Conservation (phyloP, 768 basidiomycete species). For the Termitomyces sp. region DNA sequence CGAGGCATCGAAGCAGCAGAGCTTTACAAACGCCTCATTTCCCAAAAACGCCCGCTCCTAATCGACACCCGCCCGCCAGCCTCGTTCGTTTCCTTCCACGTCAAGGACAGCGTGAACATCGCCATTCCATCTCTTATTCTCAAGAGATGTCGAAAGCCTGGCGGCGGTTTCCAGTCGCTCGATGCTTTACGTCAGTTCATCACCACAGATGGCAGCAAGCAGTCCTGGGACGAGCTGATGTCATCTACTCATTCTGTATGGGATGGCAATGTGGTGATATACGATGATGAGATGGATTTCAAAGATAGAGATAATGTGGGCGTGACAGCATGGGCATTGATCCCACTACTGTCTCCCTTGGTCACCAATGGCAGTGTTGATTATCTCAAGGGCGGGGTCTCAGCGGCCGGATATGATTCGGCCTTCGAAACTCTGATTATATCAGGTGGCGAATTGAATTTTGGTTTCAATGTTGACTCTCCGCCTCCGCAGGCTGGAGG, state of each 20-base stretch:
- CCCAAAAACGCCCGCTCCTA: slow-evolving; percentile 58
- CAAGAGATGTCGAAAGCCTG: slow-evolving; percentile 75
- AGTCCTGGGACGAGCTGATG: slow-evolving; percentile 66
- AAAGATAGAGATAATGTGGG: slow-evolving; percentile 52
- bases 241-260: slow-evolving; percentile 42
- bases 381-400: slow-evolving; percentile 73
- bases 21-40: slow-evolving; percentile 46
- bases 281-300: slow-evolving; percentile 75
- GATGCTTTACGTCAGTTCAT: slow-evolving; percentile 76
- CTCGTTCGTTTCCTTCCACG: slow-evolving; percentile 59
- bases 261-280: slow-evolving; percentile 76
- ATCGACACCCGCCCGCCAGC: slow-evolving; percentile 79
- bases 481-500: slow-evolving; percentile 19
- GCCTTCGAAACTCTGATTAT: slow-evolving; percentile 51
- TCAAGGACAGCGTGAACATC: slow-evolving; percentile 74
- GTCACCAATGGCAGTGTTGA: slow-evolving; percentile 52
- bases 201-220: slow-evolving; percentile 73
- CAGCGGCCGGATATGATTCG: slow-evolving; percentile 55
- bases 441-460: slow-evolving; percentile 33
- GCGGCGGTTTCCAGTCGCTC: slow-evolving; percentile 60
- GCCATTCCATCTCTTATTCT: slow-evolving; percentile 89
- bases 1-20: slow-evolving; percentile 41
- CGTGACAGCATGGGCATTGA: slow-evolving; percentile 68
- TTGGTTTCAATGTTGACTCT: slow-evolving; percentile 17
- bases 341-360: slow-evolving; percentile 60